phyloP scores from a whole-genome alignment of 768 basidiomycete genomes.

The Mycena amicta region DNA sequence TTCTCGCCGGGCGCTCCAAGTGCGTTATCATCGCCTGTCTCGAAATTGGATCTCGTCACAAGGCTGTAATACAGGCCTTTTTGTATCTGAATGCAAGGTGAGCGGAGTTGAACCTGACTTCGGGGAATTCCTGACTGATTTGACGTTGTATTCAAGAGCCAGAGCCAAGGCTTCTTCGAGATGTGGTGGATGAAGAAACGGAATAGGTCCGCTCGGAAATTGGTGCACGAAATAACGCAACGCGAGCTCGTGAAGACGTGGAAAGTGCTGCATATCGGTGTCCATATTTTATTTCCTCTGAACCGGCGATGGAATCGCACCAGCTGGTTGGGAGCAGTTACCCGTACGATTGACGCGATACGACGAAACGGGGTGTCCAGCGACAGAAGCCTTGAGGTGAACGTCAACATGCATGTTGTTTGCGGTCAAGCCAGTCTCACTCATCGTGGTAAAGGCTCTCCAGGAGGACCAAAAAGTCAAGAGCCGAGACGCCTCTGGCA shows the following conservation, averaged over 20 bases:
- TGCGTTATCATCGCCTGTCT: slow-evolving; percentile 40
- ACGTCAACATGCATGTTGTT: slow-evolving; percentile 1
- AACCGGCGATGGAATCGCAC: slow-evolving; percentile 16
- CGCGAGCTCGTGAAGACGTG: slow-evolving; percentile 50
- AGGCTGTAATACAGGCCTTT: slow-evolving; percentile 68
- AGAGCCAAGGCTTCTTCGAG: slow-evolving; percentile 57
- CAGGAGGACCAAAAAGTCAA: slow-evolving; percentile 60
- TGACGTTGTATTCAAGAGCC: slow-evolving; percentile 48
- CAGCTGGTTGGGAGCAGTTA: slow-evolving; percentile 56
- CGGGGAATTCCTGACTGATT: slow-evolving; percentile 36
- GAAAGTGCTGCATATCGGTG: slow-evolving; percentile 40
- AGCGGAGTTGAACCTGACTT: background rate
- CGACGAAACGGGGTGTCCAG: slow-evolving; percentile 45
- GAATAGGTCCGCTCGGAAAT: slow-evolving; percentile 52
- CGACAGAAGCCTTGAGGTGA: slow-evolving; percentile 47
- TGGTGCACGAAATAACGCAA: slow-evolving; percentile 43
- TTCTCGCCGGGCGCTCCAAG: slow-evolving; percentile 2
- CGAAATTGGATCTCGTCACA: slow-evolving; percentile 60
- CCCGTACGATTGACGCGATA: slow-evolving; percentile 58
- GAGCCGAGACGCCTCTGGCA: slow-evolving; percentile 37
- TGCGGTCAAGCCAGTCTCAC: slow-evolving; percentile 43
- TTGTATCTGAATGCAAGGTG: slow-evolving; percentile 44
- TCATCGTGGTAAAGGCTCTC: slow-evolving; percentile 67
- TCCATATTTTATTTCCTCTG: background rate
- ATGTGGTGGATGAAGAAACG: slow-evolving; percentile 45